phyloP scores from a whole-genome alignment of 78 protist species.

The Pelomyxa schiedti region DNA sequence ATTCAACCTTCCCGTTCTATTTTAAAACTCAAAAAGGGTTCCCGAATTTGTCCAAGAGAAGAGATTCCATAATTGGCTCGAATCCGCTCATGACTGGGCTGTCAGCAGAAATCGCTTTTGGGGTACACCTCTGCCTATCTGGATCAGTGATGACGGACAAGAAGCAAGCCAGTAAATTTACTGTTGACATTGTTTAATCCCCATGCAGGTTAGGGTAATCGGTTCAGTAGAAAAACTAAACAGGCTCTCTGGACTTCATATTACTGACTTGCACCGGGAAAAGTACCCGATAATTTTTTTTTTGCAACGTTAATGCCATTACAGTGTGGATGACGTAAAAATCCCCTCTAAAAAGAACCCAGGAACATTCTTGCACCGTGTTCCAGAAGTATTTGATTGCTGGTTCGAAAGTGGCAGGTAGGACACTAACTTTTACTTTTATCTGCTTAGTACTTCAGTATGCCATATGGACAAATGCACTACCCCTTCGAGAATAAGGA shows the following conservation, averaged over 20 bases:
- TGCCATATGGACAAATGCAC: constrained; percentile 98
- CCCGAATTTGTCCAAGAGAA: constrained; percentile 76
- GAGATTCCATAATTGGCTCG: constrained; percentile 98
- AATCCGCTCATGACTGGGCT: constrained; percentile 92
- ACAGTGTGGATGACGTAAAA: background rate
- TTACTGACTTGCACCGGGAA: constrained; percentile 67
- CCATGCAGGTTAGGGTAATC: constrained; percentile 38
- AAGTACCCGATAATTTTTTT: no score
- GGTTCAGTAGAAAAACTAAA: constrained; percentile 82
- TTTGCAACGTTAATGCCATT: no score
- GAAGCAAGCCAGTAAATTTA: no score
- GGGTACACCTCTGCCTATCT: constrained; percentile 99
- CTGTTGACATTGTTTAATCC: background rate
- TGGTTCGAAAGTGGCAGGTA: constrained; percentile 99
- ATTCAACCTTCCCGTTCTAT: background rate
- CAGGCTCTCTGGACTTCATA: constrained; percentile 63
- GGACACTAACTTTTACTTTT: no score
- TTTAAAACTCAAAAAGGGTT: no score
- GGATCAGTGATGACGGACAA: constrained; percentile 87
- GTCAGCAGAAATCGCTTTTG: constrained; percentile 93
- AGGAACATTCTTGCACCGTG: constrained; percentile 71
- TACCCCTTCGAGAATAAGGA: constrained; percentile 98
- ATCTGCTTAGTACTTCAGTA: constrained; percentile 30
- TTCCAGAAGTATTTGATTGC: constrained; percentile 98
- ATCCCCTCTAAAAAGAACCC: constrained; percentile 2